Conservation (phyloP, 2,329 filamentous ascomycete species). For the Berkeleyomyces rouxiae region DNA sequence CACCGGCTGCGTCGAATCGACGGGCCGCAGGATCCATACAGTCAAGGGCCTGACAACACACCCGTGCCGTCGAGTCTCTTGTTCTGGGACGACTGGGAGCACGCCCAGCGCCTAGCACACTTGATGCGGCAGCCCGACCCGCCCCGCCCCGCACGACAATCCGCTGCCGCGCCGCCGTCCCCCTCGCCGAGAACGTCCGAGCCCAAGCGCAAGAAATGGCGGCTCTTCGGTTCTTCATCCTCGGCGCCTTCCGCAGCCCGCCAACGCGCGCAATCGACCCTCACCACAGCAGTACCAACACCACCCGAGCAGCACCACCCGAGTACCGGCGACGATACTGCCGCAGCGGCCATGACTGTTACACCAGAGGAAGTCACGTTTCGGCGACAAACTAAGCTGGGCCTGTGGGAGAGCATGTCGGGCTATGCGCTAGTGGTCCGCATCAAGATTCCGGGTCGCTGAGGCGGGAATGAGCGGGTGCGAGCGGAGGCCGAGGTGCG, state of each 20-base stretch:
- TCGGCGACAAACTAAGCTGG: constrained; percentile 33
- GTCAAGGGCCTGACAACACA: background rate
- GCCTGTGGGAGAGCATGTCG: constrained; percentile 32
- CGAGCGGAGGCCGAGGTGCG: no score
- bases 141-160: background rate
- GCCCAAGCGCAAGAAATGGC: constrained; percentile 21
- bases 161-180: background rate
- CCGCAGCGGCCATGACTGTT: constrained; percentile 22
- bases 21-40: background rate
- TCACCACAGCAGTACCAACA: background rate
- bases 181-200: background rate
- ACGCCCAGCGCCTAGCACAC: constrained; percentile 29
- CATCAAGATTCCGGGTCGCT: constrained; percentile 16
- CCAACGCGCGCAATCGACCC: background rate
- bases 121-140: constrained; percentile 26
- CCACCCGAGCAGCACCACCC: constrained; percentile 14
- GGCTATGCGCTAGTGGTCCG: constrained; percentile 34
- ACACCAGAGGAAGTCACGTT: constrained; percentile 33
- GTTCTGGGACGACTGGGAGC: constrained; percentile 32
- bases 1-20: background rate
- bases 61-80: constrained; percentile 14
- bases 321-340: background rate
- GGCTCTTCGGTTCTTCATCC: constrained; percentile 19
- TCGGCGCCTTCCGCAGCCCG: constrained; percentile 6
- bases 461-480: background rate